Conservation (phyloP, 805 yeast genomes). For the Candida namnaoensis region DNA sequence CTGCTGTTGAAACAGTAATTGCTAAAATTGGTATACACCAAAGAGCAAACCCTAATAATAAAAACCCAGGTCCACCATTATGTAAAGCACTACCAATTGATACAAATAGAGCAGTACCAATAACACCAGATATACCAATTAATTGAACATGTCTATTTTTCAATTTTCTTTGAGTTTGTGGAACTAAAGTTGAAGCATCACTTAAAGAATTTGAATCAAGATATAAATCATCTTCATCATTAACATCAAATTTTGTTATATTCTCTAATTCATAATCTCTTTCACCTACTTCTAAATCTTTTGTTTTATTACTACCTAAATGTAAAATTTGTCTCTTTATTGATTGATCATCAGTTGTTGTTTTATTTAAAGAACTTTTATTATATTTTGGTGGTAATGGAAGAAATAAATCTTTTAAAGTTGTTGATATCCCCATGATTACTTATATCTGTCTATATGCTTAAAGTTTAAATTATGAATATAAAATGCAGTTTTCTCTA, state of each 20-base stretch:
- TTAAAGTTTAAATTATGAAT: too few relatives aligned
- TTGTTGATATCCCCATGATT: neutral
- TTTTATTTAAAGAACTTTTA: neutral
- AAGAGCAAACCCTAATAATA: constrained; percentile 53
- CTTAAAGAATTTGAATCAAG: constrained; percentile 5
- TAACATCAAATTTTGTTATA: neutral
- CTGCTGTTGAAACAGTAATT: constrained; percentile 68
- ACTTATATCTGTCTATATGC: neutral
- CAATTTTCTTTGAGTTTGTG: constrained; percentile 39
- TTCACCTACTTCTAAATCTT: too few relatives aligned
- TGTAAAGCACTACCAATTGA: constrained; percentile 58
- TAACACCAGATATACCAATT: constrained; percentile 74
- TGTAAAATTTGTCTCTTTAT: too few relatives aligned
- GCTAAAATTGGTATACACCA: constrained; percentile 67
- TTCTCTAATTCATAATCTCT: neutral
- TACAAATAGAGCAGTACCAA: constrained; percentile 75
- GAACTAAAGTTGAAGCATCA: constrained; percentile 12
- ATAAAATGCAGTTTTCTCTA: too few relatives aligned
- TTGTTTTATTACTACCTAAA: too few relatives aligned
- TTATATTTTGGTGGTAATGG: constrained; percentile 11
- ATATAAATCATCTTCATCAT: neutral
- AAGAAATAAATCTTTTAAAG: constrained; percentile 11
- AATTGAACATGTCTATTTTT: constrained; percentile 68
- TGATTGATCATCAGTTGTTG: neutral
- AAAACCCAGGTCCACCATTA: constrained; percentile 62